Conservation (phyloP, 768 basidiomycete genomes). For the Scleroderma citrinum region DNA sequence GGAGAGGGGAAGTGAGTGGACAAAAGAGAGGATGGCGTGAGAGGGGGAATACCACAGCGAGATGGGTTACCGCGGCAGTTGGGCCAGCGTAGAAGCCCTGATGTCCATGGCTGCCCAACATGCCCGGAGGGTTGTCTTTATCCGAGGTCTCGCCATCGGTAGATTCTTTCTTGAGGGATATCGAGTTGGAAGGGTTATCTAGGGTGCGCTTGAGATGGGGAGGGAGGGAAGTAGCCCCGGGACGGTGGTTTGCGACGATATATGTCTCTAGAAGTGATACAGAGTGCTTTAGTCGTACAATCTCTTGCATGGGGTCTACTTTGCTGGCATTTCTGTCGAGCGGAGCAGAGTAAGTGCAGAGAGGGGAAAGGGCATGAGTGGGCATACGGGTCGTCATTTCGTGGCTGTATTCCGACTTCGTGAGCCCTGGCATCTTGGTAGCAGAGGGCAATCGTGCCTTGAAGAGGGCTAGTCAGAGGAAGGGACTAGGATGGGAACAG, state of each 20-base stretch:
- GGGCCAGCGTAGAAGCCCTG: constrained; percentile 76
- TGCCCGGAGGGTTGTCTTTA: constrained; percentile 50
- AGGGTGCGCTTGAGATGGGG: constrained; percentile 25
- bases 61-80: constrained; percentile 67
- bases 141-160: constrained; percentile 42
- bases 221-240: constrained; percentile 8
- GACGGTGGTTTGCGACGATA: constrained; percentile 28
- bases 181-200: constrained; percentile 30
- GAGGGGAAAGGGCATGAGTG: neutral
- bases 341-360: constrained; percentile 37
- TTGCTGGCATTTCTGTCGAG: constrained; percentile 25
- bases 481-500: constrained; percentile 7
- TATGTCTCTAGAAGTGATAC: constrained; percentile 35
- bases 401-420: constrained; percentile 47
- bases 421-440: constrained; percentile 70
- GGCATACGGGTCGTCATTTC: constrained; percentile 47
- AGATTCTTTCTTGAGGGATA: constrained; percentile 42
- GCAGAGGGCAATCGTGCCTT: constrained; percentile 75
- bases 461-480: constrained; percentile 13
- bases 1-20: constrained; percentile 11
- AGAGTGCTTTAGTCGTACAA: constrained; percentile 36
- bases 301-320: constrained; percentile 36
- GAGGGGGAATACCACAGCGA: constrained; percentile 44
- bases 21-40: constrained; percentile 8
- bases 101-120: constrained; percentile 58